A percentile compares a stretch with the other conserved stretches of the same genome.
These are phyloP conservation scores for Blechomonas ayalai DNA, from an alignment of 208 protist genomes.

Conservation along the genomic window DNA sequence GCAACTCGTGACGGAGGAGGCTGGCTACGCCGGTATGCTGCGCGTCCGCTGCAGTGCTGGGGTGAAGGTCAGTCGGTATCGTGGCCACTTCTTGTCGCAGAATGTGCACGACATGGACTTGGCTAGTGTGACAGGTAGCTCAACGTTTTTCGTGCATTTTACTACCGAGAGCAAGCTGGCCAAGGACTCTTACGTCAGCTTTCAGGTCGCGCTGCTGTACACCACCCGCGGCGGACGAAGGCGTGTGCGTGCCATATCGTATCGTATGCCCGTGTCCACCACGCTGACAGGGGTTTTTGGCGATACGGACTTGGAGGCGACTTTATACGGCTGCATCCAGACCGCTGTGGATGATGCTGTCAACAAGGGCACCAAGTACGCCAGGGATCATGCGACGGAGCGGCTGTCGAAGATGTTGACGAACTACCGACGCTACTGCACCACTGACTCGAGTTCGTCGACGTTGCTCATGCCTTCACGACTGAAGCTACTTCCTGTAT, in stretches of 20 bases:
- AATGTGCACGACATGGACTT: conserved; percentile 88
- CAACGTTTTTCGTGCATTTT: conserved; percentile 89
- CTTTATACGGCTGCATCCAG: conserved; percentile 51
- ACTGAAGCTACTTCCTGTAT: conserved; percentile 90
- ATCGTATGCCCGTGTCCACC: conserved; percentile 43
- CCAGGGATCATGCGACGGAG: conserved; percentile 37
- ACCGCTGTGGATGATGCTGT: conserved; percentile 44
- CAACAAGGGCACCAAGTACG: conserved; percentile 70
- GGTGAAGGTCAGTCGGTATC: conserved; percentile 72
- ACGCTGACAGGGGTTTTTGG: conserved; percentile 59
- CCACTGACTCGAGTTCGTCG: conserved; percentile 14
- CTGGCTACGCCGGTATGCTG: conserved; percentile 88
- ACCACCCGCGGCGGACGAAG: conserved; percentile 83
- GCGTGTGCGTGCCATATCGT: conserved; percentile 85
- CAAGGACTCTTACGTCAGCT: conserved; percentile 58
- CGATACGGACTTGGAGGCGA: conserved; percentile 77
- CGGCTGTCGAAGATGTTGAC: conserved; percentile 61
- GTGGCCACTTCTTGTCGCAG: conserved; percentile 82
- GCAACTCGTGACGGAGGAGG: conserved; percentile 60
- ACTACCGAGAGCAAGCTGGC: conserved; percentile 80
- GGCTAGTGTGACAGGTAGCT: conserved; percentile 52
- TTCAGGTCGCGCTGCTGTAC: conserved; percentile 92
- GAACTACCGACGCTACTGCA: conserved; percentile 76
- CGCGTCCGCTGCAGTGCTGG: conserved; percentile 86
- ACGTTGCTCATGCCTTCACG: conserved; percentile 90